A percentile compares a stretch with the other conserved stretches of the same genome.
Conservation (phyloP, 805 yeast genomes). For the Ogataea chonburiensis region DNA sequence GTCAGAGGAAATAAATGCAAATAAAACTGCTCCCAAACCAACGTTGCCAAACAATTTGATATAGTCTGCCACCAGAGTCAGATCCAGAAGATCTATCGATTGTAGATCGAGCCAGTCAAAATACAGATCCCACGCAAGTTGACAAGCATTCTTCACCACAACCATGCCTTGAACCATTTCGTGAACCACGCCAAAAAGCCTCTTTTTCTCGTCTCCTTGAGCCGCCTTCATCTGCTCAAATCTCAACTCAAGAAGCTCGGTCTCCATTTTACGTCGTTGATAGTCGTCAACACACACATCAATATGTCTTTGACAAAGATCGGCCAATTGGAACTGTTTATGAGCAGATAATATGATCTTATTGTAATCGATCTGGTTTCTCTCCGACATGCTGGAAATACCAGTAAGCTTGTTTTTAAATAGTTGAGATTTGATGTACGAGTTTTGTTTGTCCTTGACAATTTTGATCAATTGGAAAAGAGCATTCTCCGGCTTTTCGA, state of each 20-base stretch:
- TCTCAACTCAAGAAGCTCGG: constrained; percentile 54
- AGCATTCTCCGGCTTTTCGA: constrained; percentile 48
- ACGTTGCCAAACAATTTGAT: constrained; percentile 54
- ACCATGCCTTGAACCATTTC: constrained; percentile 72
- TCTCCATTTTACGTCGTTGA: constrained; percentile 58
- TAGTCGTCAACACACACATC: constrained; percentile 59
- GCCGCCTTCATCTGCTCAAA: constrained; percentile 51
- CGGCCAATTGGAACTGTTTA: constrained; percentile 49
- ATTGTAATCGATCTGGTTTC: constrained; percentile 39
- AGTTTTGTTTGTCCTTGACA: constrained; percentile 40
- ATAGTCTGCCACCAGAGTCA: constrained; percentile 46
- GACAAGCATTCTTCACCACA: constrained; percentile 57
- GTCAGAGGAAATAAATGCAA: constrained; percentile 65
- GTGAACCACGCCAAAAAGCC: constrained; percentile 42
- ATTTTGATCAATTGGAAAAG: constrained; percentile 44
- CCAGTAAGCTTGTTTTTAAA: constrained; percentile 50
- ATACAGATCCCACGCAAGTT: constrained; percentile 68
- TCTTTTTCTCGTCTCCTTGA: constrained; percentile 44
- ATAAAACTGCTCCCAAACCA: constrained; percentile 58
- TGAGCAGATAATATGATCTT: constrained; percentile 48
- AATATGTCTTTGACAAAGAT: constrained; percentile 53
- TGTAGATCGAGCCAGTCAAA: constrained; percentile 70
- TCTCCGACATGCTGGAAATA: constrained; percentile 43
- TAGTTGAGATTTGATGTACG: constrained; percentile 38
- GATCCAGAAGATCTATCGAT: constrained; percentile 49